A percentile compares a stretch with the other conserved stretches of the same genome.
Evolutionary conservation across 169 alveolate species (phyloP).

Genomic region (Fabrea salina): DNA sequence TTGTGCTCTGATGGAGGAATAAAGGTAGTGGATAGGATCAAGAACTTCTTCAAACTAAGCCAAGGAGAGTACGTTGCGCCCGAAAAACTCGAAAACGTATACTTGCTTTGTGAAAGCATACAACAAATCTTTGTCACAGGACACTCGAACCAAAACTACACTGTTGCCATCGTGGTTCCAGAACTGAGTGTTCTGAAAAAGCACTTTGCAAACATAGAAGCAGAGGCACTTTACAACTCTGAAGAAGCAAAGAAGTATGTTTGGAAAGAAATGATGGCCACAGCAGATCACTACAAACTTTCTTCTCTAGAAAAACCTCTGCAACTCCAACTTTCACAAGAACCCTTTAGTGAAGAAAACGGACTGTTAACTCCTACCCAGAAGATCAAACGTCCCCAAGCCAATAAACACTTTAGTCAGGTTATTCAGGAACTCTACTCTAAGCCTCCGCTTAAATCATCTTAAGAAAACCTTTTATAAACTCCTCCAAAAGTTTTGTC

Average conservation of each 20-base stretch:
- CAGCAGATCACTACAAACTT: no score
- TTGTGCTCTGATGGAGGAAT: conserved; percentile 72
- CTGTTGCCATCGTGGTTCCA: conserved; percentile 81
- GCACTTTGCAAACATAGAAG: no score
- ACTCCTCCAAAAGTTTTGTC: no score
- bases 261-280: no score
- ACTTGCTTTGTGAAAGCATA: conserved; percentile 68
- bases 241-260: no score
- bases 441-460: no score
- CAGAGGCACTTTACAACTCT: no score
- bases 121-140: conserved; percentile 89
- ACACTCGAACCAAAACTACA: conserved; percentile 69
- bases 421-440: conserved; percentile 37
- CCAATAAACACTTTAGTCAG: conserved; percentile 29
- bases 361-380: conserved; percentile 53
- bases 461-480: no score
- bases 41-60: conserved; percentile 82
- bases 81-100: conserved; percentile 84
- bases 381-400: conserved; percentile 42
- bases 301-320: no score
- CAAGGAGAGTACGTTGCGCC: conserved; percentile 92
- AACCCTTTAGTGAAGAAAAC: no score
- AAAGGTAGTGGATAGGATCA: conserved; percentile 87
- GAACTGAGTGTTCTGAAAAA: conserved; percentile 32
- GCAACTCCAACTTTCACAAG: no score